Percentiles rank a stretch among this genome's conserved stretches.
These are phyloP conservation scores for Cordyceps javanica DNA, from an alignment of 2,329 filamentous ascomycete species.

Conservation along the genomic window DNA sequence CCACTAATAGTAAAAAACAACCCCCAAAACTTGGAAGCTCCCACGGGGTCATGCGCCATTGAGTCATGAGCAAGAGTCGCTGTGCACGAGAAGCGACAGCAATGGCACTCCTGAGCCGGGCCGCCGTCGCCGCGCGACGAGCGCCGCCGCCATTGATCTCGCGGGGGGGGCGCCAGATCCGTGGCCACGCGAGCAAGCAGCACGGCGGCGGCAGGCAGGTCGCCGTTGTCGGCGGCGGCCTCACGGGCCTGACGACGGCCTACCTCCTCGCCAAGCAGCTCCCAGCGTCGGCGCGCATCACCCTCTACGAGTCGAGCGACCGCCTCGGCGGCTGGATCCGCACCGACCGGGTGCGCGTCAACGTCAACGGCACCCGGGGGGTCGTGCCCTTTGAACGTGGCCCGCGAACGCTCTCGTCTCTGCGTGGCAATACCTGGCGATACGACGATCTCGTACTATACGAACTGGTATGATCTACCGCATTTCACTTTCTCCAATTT, in stretches of 20 bases:
- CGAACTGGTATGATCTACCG: conserved; percentile 62
- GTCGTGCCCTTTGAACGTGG: conserved; percentile 74
- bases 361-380: conserved; percentile 46
- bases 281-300: conserved; percentile 61
- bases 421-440: conserved; percentile 31
- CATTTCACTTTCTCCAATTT: neutral
- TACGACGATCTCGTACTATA: conserved; percentile 62
- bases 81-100: conserved; percentile 1
- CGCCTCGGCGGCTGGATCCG: conserved; percentile 80
- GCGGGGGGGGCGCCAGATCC: neutral
- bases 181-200: neutral
- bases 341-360: conserved; percentile 55
- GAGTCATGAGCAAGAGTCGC: neutral
- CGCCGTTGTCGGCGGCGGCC: conserved; percentile 72
- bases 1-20: neutral
- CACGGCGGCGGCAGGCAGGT: conserved; percentile 30
- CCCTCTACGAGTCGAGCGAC: conserved; percentile 67
- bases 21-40: neutral
- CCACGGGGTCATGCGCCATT: conserved; percentile 1
- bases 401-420: conserved; percentile 65
- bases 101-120: neutral
- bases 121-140: neutral
- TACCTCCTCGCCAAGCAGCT: conserved; percentile 68
- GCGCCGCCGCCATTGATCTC: neutral
- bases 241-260: conserved; percentile 74